Base-by-base conservation (phyloP, 352 stramenopile genomes). In the Pythium utonaiense region DNA sequence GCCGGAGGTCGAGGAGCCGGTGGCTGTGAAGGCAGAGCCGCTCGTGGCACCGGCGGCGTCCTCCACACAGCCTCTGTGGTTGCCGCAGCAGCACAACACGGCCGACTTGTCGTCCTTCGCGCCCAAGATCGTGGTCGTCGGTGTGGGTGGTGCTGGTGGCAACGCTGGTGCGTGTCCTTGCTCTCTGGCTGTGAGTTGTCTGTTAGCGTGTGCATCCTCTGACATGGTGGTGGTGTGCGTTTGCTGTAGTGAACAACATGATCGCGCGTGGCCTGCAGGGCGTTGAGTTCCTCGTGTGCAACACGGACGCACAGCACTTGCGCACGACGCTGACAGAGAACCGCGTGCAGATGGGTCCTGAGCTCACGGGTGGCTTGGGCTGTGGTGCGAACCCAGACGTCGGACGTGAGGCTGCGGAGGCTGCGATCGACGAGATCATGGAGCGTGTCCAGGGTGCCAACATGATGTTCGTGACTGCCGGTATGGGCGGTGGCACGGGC, bases 291-390 rank as follows among this genome's bases (percentile, higher is more conserved):
- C 69, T 97, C 33, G 89, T 97, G 28, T 96, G 89, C 76, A 97
- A 97, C 72, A 97, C 89, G 40, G 89, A 97, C 50, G 86, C 89
- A 34, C 89, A 97, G 78, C 89, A 97, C 51, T 67, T 97, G 56
- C 86, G 87, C 57, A 96, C 86, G 53, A 96, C 86, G 14, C 66
- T 96, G 34, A 96, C 89, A 24, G 88, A 96, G 55, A 97, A 97
- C 65, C 84, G 89, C 48, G 73, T 97, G 61, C 89, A 96, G 64
- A 95, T 95, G 85, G 83, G 81, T 3, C 86, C 89, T 14, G 84
- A 95, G 27, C 68, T 96, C 57, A 97, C 89, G 41, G 78, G 86
- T 44, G 85, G 85, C 12, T 67, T 95, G 5, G 85, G 85, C 13
- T 93, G 83, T 66, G 85, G 85, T 6, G 85, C 85, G 30, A 95